Percentiles rank a stretch among this genome's conserved stretches.
phyloP scores from a whole-genome alignment of 73 alveolate genomes.

The Symbiodinium pilosum region DNA sequence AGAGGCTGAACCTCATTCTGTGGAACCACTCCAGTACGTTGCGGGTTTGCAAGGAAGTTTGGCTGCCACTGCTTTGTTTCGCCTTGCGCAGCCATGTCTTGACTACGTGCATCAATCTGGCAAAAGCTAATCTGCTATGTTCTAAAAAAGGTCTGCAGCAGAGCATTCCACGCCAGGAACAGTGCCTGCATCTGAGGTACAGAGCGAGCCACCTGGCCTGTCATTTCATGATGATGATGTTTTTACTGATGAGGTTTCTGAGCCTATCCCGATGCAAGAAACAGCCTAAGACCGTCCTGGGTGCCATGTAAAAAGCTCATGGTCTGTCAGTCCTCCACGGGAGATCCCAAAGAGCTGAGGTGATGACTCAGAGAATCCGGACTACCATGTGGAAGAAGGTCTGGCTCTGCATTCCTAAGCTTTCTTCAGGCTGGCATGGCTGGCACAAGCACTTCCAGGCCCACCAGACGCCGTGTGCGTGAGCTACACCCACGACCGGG shows the following conservation, averaged over 20 bases:
- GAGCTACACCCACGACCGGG: slow-evolving; percentile 95
- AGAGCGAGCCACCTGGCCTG: slow-evolving; percentile 48
- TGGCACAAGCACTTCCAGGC: neutral
- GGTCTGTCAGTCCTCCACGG: too few relatives aligned
- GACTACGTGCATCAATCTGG: too few relatives aligned
- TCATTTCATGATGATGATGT: too few relatives aligned
- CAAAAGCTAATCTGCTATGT: too few relatives aligned
- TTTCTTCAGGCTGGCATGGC: neutral
- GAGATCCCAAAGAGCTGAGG: slow-evolving; percentile 4
- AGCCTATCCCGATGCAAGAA: too few relatives aligned
- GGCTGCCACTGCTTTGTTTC: neutral
- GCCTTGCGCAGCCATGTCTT: too few relatives aligned
- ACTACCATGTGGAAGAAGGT: slow-evolving; percentile 52
- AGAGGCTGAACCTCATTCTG: slow-evolving; percentile 67
- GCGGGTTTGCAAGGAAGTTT: neutral
- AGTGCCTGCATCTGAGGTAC: slow-evolving; percentile 29
- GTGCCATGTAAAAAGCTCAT: neutral
- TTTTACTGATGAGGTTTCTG: too few relatives aligned
- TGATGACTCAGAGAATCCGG: slow-evolving; percentile 74
- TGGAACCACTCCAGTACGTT: slow-evolving; percentile 93
- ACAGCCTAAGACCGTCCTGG: too few relatives aligned
- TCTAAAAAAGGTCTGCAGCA: too few relatives aligned
- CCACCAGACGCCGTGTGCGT: slow-evolving; percentile 88
- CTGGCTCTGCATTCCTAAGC: neutral
- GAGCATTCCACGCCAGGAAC: too few relatives aligned